Evolutionary conservation across 352 stramenopile species (phyloP), one percentile per base, ranked within the genome.

Genomic region (Pythium utonaiense): DNA sequence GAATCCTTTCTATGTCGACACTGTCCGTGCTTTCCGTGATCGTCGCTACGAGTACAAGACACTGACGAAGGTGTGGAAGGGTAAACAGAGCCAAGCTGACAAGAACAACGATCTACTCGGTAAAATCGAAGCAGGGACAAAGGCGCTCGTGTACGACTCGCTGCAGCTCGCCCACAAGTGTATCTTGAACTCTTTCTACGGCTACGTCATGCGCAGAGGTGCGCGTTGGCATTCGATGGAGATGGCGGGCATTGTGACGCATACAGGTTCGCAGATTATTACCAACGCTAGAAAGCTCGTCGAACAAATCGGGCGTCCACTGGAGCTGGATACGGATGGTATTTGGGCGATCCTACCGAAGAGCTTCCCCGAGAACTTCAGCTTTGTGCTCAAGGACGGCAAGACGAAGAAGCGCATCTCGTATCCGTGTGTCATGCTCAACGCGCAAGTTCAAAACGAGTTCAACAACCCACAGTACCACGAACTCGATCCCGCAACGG

Each of bases 121-220:
- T 19, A 98, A 98, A 60, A 90, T 88, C 44, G 84, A 94, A 45
- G 89, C 89, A 0, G 75, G 86, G 36, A 92, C 90, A 55, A 97
- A 96, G 69, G 89, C 78, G 38, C 74, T 93, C n/a, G 84, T 96
- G 36, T 99, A 99, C 69, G 98, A 99, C 67, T 99, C 96, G 12
- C 78, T 99, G 13, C 98, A 99, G 83, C 85, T 99, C 19, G 98
- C 98, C 6, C 98, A 99, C 81, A 99, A 99, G 77, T 99, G 98
- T 78, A 99, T 99, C 73, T 74, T 99, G 1, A 99, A 99, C 70
- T 93, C 85, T 27, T 99, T 99, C 66, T 99, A 99, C 65, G 98
- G 98, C 13, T 93, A 99, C 70, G 98, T 99, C 6, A 99, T 99
- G 97, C 87, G 98, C 25, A 99, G 99, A 60, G 98, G 98, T 36